Evolutionary conservation across 306 rosid species (phyloP), one percentile per base, ranked within the genome.

Genomic region (Begonia peltatifolia): DNA sequence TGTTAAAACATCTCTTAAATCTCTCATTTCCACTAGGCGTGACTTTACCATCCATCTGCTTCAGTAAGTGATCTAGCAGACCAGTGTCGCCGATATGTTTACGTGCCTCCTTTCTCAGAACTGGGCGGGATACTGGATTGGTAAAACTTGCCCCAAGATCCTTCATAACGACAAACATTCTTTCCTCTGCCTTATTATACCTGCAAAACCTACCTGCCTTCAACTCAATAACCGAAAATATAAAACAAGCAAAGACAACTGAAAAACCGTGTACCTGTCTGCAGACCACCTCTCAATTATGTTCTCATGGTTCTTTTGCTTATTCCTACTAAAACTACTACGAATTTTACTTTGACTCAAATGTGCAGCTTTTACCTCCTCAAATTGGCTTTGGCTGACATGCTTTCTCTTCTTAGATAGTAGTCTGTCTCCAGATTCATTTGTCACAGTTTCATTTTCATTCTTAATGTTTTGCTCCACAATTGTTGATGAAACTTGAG

Each of bases 61-160:
- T 87, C 74, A 87, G 67, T 44, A 87, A 73, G 73, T 87, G 96
- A 54, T 87, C 96, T 16, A 87, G 75, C 60, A 87, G 76, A 56
- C 96, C 96, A 6, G 96, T 87, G 77, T 87, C 96, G n/a, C 94
- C 94, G 49, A 87, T 79, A 60, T 53, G 66, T 55, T 73, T 69
- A 53, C 87, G 94, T 15, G 90, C 94, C 41, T 80, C 78, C 48
- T 16, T 16, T 67, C 96, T 78, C 46, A 87, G 70, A 3, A 61
- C 83, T 54, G 65, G 68, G 63, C 94, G 80, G 56, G 87, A 18
- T 54, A 87, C 70, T 56, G 94, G 92, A 46, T 73, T 75, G 18
- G 61, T 67, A 74, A 76, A 83, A n/a, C 80, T 80, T 4, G 96
- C 96, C 12, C 76, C 90, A 62, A 71, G 74, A 53, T 77, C 76